Percentiles rank a stretch among this genome's conserved stretches.
Evolutionary conservation across 2,329 filamentous ascomycete genomes (phyloP).

Genomic region (Trichoderma afroharzianum): DNA sequence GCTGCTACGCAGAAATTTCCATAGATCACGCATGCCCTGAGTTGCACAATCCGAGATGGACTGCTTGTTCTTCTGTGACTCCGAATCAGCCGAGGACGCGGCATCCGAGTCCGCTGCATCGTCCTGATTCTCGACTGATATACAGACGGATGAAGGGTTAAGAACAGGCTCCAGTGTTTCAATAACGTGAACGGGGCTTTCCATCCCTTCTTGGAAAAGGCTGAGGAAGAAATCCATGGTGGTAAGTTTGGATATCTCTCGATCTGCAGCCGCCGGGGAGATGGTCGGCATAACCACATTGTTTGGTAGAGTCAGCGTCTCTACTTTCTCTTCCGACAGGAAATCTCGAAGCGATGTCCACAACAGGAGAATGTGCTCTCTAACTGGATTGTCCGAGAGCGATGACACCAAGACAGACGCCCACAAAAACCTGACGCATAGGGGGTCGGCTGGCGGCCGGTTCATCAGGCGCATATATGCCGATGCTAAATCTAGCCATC

Average conservation of each 20-base stretch:
- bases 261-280: conserved; percentile 76
- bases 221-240: conserved; percentile 96
- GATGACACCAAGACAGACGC: conserved; percentile 53
- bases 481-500: conserved; percentile 52
- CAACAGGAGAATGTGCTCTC: conserved; percentile 55
- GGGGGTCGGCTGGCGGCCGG: conserved; percentile 32
- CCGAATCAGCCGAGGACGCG: conserved; percentile 12
- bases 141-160: conserved; percentile 61
- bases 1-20: conserved; percentile 77
- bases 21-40: conserved; percentile 68
- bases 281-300: conserved; percentile 87
- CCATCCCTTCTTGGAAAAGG: conserved; percentile 78
- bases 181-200: conserved; percentile 79
- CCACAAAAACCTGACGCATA: conserved; percentile 56
- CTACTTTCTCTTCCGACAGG: conserved; percentile 38
- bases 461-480: conserved; percentile 39
- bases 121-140: conserved; percentile 22
- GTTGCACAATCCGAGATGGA: conserved; percentile 51
- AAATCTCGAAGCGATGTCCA: conserved; percentile 57
- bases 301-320: conserved; percentile 66
- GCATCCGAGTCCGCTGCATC: conserved; percentile 19
- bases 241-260: conserved; percentile 86
- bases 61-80: conserved; percentile 18
- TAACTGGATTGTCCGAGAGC: conserved; percentile 48
- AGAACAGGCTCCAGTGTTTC: conserved; percentile 90